Base-by-base conservation (phyloP, 1,284 basidiomycete genomes). In the Exobasidium rhododendri region DNA sequence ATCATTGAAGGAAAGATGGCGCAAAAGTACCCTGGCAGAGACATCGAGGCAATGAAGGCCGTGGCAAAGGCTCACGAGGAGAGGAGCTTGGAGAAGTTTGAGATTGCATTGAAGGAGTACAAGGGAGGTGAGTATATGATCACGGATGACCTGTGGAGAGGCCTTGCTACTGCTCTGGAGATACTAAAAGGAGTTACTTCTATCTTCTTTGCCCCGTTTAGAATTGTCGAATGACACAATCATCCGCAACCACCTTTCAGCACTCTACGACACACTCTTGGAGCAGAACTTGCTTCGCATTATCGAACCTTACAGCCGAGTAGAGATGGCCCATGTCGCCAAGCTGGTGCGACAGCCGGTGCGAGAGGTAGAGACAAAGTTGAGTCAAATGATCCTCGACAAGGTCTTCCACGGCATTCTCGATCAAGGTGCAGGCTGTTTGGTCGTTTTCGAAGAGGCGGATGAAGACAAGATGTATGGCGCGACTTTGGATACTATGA, bases 371-470 rank as follows among this genome's bases (percentile, higher is more conserved):
- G 96, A 98, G 82, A 22, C 61, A 67, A 93, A 91, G 78, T 82
- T 98, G 56, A 92, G 90, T 54, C 94, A 97, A 80, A 97, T 98
- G 94, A 97, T 98, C 67, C 83, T 98, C 46, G 94, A 98, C 81
- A 94, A 94, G 74, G 87, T 94, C 0, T 87, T 98, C 74, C 86
- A 92, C 68, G 94, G 94, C 4, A 93, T 97, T 2, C 83, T 98
- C 24, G 94, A 97, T 79, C 94, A 97, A 80, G 93, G 92, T 20
- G 86, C 90, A 0, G 94, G 94, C 0, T 96, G 93, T 75, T 82
- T 97, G 53, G 83, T 97, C 55, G 88, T 97, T 20, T 97, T 89
- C 72, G 92, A 97, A 62, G 84, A 91, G 77, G 86, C 86, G 0
- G 4, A 40, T 35, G 44, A 59, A 29, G 35, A 29, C 90, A 86